phyloP scores from a whole-genome alignment of 306 rosid species.

The Fagus crenata region DNA sequence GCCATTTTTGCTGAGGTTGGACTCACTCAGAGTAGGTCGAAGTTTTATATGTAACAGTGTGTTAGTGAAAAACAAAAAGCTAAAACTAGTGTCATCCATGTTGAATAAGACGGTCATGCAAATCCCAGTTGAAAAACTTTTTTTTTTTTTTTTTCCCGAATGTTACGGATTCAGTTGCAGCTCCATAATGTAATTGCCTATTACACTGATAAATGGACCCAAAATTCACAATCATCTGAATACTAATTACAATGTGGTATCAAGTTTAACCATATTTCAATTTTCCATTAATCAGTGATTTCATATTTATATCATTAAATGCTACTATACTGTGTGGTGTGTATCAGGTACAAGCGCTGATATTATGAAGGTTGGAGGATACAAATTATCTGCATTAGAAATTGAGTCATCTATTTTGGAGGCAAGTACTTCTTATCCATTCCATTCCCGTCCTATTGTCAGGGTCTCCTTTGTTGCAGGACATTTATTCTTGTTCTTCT shows the following conservation, averaged over 20 bases:
- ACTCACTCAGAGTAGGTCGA: no score
- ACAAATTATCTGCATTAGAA: slow-evolving; percentile 87
- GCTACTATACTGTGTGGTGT: background rate
- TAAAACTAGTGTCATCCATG: background rate
- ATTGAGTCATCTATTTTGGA: slow-evolving; percentile 81
- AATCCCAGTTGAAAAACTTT: background rate
- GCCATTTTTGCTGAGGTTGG: background rate
- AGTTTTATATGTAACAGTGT: no score
- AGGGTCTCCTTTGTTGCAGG: background rate
- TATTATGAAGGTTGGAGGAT: slow-evolving; percentile 94
- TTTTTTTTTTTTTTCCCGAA: background rate
- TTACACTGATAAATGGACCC: background rate
- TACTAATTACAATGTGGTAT: background rate
- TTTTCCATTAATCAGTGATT: slow-evolving; percentile 1
- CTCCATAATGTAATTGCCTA: background rate
- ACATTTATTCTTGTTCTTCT: background rate
- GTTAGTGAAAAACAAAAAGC: no score
- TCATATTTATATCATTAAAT: background rate
- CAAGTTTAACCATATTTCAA: background rate
- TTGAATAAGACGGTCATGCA: background rate
- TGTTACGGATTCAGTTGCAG: background rate
- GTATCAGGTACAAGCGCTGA: slow-evolving; percentile 81
- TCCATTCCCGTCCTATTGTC: slow-evolving; percentile 6
- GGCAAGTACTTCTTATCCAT: slow-evolving; percentile 45
- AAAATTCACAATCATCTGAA: background rate